phyloP scores from a whole-genome alignment of 306 rosid species.

The Cicer judaicum region DNA sequence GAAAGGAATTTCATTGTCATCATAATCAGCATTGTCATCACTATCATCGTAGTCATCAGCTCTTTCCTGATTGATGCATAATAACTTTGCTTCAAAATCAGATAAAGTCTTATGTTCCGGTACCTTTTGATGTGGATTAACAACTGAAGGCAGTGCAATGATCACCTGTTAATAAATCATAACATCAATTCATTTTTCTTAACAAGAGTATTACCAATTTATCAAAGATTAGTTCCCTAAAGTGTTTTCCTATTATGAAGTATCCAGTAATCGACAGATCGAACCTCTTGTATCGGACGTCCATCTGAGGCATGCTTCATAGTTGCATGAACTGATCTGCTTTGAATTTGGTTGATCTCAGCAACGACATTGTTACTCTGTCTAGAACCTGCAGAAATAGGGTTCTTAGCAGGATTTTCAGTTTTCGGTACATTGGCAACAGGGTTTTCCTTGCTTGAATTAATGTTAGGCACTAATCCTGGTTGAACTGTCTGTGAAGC shows the following conservation, averaged over 20 bases:
- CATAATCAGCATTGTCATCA: constrained; percentile 23
- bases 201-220: constrained; percentile 14
- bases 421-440: constrained; percentile 47
- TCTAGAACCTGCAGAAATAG: constrained; percentile 51
- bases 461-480: constrained; percentile 37
- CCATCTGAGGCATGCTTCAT: constrained; percentile 49
- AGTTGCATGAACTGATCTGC: constrained; percentile 51
- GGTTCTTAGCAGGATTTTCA: constrained; percentile 49
- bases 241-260: constrained; percentile 32
- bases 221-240: constrained; percentile 41
- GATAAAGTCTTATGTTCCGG: constrained; percentile 42
- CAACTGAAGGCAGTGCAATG: constrained; percentile 48
- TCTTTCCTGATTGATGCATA: constrained; percentile 49
- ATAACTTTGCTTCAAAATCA: constrained; percentile 53
- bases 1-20: constrained; percentile 59
- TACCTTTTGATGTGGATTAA: constrained; percentile 42
- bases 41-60: constrained; percentile 44
- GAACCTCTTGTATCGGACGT: constrained; percentile 62
- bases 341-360: constrained; percentile 42
- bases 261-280: constrained; percentile 34
- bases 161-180: constrained; percentile 58
- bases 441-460: constrained; percentile 42
- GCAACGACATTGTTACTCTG: constrained; percentile 46
- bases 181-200: constrained; percentile 46
- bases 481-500: constrained; percentile 44